Percentiles rank a stretch among this genome's conserved stretches.
Evolutionary conservation across 805 yeast genomes (phyloP).

Genomic region (Schizosaccharomyces lindneri): DNA sequence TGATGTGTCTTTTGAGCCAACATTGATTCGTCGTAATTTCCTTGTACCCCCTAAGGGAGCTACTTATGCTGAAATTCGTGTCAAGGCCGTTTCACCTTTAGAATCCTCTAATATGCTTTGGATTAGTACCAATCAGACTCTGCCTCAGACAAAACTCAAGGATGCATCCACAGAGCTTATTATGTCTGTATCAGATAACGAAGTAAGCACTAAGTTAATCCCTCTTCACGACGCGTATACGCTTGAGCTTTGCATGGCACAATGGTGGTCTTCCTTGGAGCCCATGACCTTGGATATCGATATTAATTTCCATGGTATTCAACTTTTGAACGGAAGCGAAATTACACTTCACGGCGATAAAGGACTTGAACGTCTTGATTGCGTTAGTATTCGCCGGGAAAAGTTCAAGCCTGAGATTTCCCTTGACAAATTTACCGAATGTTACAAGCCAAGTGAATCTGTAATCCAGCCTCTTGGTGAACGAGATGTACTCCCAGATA

Average conservation of each 20-base stretch:
- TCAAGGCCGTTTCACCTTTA: not conserved
- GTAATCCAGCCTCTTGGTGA: not conserved
- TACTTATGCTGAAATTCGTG: not conserved
- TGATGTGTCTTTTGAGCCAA: not conserved
- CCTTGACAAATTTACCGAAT: not conserved
- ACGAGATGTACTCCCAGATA: not conserved
- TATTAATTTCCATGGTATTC: not conserved
- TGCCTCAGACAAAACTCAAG: not conserved
- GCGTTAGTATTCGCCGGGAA: not conserved
- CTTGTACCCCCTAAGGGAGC: not conserved
- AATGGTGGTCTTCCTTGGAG: not conserved
- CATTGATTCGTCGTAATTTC: not conserved
- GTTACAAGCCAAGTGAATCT: not conserved
- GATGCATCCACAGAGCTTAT: not conserved
- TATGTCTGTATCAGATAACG: not conserved
- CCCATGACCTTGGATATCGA: not conserved
- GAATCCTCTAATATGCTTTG: constrained; percentile 1
- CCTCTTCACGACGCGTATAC: not conserved
- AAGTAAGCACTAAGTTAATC: not conserved
- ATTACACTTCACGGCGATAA: not conserved
- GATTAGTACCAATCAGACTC: not conserved
- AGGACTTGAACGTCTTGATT: not conserved
- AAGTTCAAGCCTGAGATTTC: not conserved
- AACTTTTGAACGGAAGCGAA: not conserved
- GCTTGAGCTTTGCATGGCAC: constrained; percentile 2